Evolutionary conservation across 768 basidiomycete species (phyloP).

Genomic region (Hypholoma fasciculare): DNA sequence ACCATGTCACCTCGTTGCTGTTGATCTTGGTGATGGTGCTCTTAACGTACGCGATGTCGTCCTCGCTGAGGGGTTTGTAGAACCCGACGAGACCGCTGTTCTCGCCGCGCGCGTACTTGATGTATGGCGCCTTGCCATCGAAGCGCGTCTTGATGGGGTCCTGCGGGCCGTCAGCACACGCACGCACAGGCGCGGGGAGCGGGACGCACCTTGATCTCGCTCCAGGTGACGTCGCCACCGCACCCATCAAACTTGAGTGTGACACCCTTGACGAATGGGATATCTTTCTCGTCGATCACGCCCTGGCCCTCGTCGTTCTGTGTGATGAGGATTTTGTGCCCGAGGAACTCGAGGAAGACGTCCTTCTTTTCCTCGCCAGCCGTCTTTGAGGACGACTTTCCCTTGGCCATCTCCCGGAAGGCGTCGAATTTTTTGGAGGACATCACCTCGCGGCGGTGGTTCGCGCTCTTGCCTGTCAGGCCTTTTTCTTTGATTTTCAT

Average conservation of each 20-base stretch:
- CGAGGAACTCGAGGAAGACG: constrained; percentile 75
- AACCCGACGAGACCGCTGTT: constrained; percentile 55
- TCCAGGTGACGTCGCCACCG: constrained; percentile 48
- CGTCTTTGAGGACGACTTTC: constrained; percentile 33
- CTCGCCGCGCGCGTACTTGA: constrained; percentile 48
- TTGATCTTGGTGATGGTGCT: constrained; percentile 66
- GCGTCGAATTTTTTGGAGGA: constrained; percentile 65
- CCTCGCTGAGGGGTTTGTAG: constrained; percentile 69
- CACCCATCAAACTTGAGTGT: constrained; percentile 61
- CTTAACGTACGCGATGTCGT: constrained; percentile 70
- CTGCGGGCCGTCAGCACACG: constrained; percentile 21
- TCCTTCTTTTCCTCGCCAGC: constrained; percentile 44
- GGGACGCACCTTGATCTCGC: constrained; percentile 47
- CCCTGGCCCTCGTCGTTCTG: constrained; percentile 63
- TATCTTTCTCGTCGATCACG: constrained; percentile 58
- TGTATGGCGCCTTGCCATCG: constrained; percentile 49
- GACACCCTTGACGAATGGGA: constrained; percentile 54
- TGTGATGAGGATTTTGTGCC: constrained; percentile 63
- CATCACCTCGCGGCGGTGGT: constrained; percentile 55
- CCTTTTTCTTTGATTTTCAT: constrained; percentile 98
- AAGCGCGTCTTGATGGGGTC: constrained; percentile 51
- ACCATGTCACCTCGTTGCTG: constrained; percentile 66
- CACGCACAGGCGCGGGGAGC: neutral
- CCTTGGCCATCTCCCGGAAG: constrained; percentile 63
- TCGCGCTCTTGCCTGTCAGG: constrained; percentile 70